Percentiles rank a stretch among this genome's conserved stretches.
These are phyloP conservation scores for Pichia sp. DNA, from an alignment of 1,139 yeast genomes.

Conservation along the genomic window DNA sequence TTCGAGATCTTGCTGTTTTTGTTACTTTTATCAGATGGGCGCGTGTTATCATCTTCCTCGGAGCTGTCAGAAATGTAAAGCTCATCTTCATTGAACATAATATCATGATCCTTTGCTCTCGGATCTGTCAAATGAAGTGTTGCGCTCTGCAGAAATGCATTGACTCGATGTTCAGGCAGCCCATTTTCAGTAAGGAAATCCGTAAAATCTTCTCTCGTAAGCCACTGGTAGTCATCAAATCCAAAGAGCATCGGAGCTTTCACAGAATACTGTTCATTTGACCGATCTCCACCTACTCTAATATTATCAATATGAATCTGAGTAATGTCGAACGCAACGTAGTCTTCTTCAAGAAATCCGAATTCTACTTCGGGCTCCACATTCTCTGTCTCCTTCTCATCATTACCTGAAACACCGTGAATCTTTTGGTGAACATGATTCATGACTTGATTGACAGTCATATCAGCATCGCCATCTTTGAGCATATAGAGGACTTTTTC, in stretches of 20 bases:
- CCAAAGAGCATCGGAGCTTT: conserved; percentile 45
- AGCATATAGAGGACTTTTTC: conserved; percentile 19
- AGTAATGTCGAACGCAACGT: conserved; percentile 45
- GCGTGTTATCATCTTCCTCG: conserved; percentile 37
- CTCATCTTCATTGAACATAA: conserved; percentile 9
- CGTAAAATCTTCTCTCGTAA: conserved; percentile 42
- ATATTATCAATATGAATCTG: conserved; percentile 46
- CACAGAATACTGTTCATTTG: conserved; percentile 42
- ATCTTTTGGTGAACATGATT: conserved; percentile 9
- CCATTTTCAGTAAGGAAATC: conserved; percentile 49
- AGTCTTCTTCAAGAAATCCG: conserved; percentile 62
- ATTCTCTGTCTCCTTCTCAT: not conserved
- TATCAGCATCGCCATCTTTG: conserved; percentile 19
- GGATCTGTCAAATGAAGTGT: conserved; percentile 32
- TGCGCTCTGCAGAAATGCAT: conserved; percentile 44
- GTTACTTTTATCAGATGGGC: not conserved
- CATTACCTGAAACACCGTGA: conserved; percentile 15
- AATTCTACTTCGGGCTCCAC: conserved; percentile 39
- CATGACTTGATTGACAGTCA: conserved; percentile 8
- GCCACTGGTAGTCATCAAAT: conserved; percentile 47
- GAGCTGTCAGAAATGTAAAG: conserved; percentile 27
- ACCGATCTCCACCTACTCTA: conserved; percentile 38
- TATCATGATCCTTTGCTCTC: conserved; percentile 10
- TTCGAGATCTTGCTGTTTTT: not conserved
- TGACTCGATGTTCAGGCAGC: conserved; percentile 47